Base-by-base conservation (phyloP, 1,284 basidiomycete genomes). In the Golubevia pallescens region DNA sequence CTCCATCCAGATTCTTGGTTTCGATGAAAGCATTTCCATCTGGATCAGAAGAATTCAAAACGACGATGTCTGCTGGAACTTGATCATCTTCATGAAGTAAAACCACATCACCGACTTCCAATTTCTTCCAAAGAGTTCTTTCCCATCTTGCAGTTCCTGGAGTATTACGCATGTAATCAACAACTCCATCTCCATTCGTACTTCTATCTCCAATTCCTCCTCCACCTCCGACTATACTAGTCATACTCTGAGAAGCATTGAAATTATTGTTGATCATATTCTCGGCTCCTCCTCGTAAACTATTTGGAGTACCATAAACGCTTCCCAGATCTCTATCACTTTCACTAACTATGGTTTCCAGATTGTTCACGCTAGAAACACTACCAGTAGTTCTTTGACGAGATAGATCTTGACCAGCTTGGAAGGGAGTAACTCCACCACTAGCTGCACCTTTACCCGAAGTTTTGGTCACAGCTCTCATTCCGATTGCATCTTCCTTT, bases 21-120 rank as follows among this genome's bases (percentile, higher is more conserved):
- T 87, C 86, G 61, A 87, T 75, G 68, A 86, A 87, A 19, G 86
- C 86, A 53, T 86, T 80, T 42, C 86, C 86, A 65, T 87, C 86
- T 3, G 86, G 72, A 59, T 87, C 86, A 14, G 84, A 86, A 2
- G 86, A 93, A 20, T 92, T 92, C 16, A 98, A 89, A 0, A 98
- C 92, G 66, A 96, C 89, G 66, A 97, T 91, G 81, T 99, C 95
- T 5, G 96, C 96, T 0, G 96, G 95, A 5, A 98, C 92, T 86
- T 97, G 94, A 68, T 98, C 96, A 85, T 97, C 93, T 80, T 97
- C 94, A 63, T 92, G 89, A 24, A 98, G 88, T 1, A 97, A 87
- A 23, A 99, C 93, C 23, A 98, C 87, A 83, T 98, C 96, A n/a
- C 96, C 96, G 3, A 97, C 95, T 86, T 97, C 94, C 58, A 99